These are phyloP conservation scores for Zymoseptoria ardabiliae DNA, from an alignment of 2,329 filamentous ascomycete genomes.

Conservation along the genomic window DNA sequence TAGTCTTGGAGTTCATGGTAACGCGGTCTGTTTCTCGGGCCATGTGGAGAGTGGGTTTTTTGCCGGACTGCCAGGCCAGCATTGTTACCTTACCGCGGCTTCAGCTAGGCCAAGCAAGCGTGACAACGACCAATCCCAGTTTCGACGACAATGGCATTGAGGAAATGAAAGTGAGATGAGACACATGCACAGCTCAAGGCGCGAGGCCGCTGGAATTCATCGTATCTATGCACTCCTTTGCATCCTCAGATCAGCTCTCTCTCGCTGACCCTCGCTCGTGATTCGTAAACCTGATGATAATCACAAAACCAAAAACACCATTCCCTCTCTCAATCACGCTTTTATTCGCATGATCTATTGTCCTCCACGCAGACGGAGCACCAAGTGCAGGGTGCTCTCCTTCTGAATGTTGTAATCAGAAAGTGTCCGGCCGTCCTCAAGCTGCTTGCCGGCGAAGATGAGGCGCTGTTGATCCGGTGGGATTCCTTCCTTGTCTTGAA, in stretches of 20 bases:
- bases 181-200: neutral
- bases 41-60: no score
- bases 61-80: no score
- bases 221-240: neutral
- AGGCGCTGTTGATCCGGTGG: slow-evolving; percentile 98
- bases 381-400: slow-evolving; percentile 96
- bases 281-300: neutral
- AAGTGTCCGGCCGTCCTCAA: slow-evolving; percentile 97
- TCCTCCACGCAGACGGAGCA: slow-evolving; percentile 95
- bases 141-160: neutral
- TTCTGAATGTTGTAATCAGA: slow-evolving; percentile 99
- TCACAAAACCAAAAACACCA: neutral
- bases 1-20: neutral
- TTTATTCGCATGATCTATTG: neutral
- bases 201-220: neutral
- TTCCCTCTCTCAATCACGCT: neutral
- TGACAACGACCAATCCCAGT: no score
- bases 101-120: no score
- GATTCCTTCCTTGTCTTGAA: slow-evolving; percentile 96
- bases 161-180: neutral
- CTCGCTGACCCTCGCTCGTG: neutral
- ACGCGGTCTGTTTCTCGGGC: no score
- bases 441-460: slow-evolving; percentile 99
- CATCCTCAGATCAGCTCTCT: neutral
- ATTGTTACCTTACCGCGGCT: no score